A percentile compares a stretch with the other conserved stretches of the same genome.
phyloP scores from a whole-genome alignment of 139 green algal species.

The Chara braunii region DNA sequence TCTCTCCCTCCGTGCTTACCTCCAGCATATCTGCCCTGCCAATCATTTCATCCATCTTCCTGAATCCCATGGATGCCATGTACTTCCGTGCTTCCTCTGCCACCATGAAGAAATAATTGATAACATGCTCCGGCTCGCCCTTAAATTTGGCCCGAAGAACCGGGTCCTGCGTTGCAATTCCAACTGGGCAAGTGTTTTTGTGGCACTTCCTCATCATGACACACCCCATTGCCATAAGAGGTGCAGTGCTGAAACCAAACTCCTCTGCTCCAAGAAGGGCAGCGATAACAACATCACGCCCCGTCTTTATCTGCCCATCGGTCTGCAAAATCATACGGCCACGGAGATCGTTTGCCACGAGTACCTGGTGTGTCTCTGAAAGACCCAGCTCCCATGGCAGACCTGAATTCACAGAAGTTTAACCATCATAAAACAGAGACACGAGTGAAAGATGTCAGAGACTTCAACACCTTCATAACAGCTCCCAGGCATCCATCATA shows the following conservation, averaged over 20 bases:
- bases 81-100: conserved; percentile 80
- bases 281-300: conserved; percentile 77
- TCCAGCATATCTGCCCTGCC: conserved; percentile 78
- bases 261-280: conserved; percentile 87
- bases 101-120: conserved; percentile 96
- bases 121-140: conserved; percentile 82
- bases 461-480: too few species aligned
- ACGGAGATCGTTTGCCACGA: conserved; percentile 93
- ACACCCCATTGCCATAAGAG: conserved; percentile 90
- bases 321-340: conserved; percentile 69
- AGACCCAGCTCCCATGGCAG: conserved; percentile 91
- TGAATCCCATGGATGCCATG: conserved; percentile 83
- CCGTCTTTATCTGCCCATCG: conserved; percentile 91
- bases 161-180: conserved; percentile 89
- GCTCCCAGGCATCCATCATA: too few species aligned
- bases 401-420: too few species aligned
- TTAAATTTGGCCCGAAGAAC: conserved; percentile 89
- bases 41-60: conserved; percentile 79
- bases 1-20: too few species aligned
- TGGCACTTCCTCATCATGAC: conserved; percentile 99
- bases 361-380: conserved; percentile 84
- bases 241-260: conserved; percentile 90
- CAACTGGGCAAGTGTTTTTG: conserved; percentile 95
- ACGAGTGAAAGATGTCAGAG: too few species aligned
- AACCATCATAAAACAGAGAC: too few species aligned